Percentiles rank a stretch among this genome's conserved stretches.
Conservation (phyloP, 345 rosid genomes). For the Bruguiera gymnorhiza region DNA sequence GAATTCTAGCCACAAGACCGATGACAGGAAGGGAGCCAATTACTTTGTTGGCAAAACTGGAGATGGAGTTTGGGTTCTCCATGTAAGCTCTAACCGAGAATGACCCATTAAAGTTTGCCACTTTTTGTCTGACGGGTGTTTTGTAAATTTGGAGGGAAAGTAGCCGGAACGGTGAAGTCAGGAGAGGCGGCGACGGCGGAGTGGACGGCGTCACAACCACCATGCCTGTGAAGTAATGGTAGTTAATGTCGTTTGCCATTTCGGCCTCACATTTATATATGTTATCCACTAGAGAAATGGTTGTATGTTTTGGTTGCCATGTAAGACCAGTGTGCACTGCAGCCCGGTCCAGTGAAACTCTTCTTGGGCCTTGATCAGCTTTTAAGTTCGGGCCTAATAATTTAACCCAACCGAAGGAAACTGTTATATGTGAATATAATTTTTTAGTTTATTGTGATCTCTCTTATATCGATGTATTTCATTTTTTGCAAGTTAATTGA, state of each 20-base stretch:
- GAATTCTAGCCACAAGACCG: conserved; percentile 81
- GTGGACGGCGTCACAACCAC: conserved; percentile 42
- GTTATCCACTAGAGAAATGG: conserved; percentile 33
- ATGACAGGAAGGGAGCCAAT: conserved; percentile 84
- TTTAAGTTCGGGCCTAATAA: too few species aligned
- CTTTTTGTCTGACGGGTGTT: conserved; percentile 20
- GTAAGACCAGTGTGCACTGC: too few species aligned
- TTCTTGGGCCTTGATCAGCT: too few species aligned
- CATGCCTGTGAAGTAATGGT: conserved; percentile 29
- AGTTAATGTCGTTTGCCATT: conserved; percentile 5
- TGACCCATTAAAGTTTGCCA: conserved; percentile 25
- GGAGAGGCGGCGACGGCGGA: conserved; percentile 19
- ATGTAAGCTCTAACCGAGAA: conserved; percentile 59
- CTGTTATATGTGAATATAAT: too few species aligned
- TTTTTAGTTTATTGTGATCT: too few species aligned
- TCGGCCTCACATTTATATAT: conserved; percentile 44
- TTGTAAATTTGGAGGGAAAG: conserved; percentile 13
- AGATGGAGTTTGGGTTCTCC: conserved; percentile 70
- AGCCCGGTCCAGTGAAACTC: too few species aligned
- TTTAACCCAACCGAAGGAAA: too few species aligned
- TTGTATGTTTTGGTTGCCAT: background rate
- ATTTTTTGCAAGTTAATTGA: too few species aligned
- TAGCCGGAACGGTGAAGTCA: conserved; percentile 52
- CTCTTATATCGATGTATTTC: too few species aligned
- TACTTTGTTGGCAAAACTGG: conserved; percentile 68